These are phyloP conservation scores for Rehmannia glutinosa DNA, from an alignment of 257 asterid genomes.

Conservation along the genomic window DNA sequence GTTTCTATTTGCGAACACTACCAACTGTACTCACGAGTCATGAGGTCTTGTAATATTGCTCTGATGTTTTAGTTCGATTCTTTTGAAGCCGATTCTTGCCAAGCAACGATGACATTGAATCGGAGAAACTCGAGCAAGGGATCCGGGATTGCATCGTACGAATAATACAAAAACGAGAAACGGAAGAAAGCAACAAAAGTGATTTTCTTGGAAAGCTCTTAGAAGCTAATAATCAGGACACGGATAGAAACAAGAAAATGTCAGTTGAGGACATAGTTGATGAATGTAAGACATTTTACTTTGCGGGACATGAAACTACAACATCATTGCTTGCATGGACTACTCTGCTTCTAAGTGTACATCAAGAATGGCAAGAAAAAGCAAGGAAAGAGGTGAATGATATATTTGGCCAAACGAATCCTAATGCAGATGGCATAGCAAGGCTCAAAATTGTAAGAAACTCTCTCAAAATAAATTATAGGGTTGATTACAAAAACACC, in stretches of 20 bases:
- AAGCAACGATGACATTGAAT: slow-evolving; percentile 44
- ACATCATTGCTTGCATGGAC: slow-evolving; percentile 61
- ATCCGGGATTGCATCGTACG: slow-evolving; percentile 34
- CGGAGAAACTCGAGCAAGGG: slow-evolving; percentile 55
- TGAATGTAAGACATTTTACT: slow-evolving; percentile 75
- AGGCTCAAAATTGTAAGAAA: slow-evolving; percentile 51
- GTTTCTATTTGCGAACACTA: no score
- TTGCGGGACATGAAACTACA: slow-evolving; percentile 79
- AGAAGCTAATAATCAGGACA: slow-evolving; percentile 31
- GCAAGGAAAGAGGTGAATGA: slow-evolving; percentile 56
- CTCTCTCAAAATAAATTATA: background rate
- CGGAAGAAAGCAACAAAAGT: background rate
- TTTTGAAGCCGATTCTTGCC: slow-evolving; percentile 35
- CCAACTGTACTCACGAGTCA: no score
- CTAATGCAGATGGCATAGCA: slow-evolving; percentile 38
- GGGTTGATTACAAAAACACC: no score
- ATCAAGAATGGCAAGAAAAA: slow-evolving; percentile 66
- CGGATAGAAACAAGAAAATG: slow-evolving; percentile 15
- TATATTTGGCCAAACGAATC: slow-evolving; percentile 31
- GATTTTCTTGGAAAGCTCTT: slow-evolving; percentile 54
- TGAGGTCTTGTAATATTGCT: background rate
- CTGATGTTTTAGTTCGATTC: background rate
- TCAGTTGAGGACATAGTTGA: slow-evolving; percentile 56
- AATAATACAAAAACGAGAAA: slow-evolving; percentile 36
- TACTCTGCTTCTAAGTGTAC: slow-evolving; percentile 43